Evolutionary conservation across 2,329 filamentous ascomycete species (phyloP).

Genomic region (Claviceps spartinae): DNA sequence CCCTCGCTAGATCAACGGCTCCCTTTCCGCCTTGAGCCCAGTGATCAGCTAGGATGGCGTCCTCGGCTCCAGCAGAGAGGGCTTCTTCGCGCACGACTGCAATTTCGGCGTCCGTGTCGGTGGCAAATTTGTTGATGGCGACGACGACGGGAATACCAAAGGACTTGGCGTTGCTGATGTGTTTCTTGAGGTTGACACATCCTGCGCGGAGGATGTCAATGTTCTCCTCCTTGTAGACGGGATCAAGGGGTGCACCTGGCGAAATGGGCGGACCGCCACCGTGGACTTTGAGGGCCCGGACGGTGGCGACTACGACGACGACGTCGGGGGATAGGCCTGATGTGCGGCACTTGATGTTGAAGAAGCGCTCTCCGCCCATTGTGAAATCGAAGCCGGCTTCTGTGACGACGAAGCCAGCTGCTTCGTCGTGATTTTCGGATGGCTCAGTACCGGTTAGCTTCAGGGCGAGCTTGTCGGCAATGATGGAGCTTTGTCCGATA

Average conservation of each 20-base stretch:
- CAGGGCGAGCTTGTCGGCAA: slow-evolving; percentile 88
- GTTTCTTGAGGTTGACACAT: slow-evolving; percentile 89
- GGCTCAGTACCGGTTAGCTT: slow-evolving; percentile 92
- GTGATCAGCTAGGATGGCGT: slow-evolving; percentile 88
- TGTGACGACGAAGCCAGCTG: slow-evolving; percentile 87
- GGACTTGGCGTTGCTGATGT: slow-evolving; percentile 76
- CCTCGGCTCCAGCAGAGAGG: slow-evolving; percentile 80
- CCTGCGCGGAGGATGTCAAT: slow-evolving; percentile 79
- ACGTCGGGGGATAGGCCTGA: slow-evolving; percentile 87
- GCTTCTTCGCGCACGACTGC: slow-evolving; percentile 81
- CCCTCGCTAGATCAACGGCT: slow-evolving; percentile 76
- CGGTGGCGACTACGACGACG: slow-evolving; percentile 88
- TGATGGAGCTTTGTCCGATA: slow-evolving; percentile 89
- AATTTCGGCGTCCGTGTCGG: slow-evolving; percentile 86
- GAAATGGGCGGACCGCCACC: slow-evolving; percentile 90
- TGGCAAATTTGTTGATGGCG: slow-evolving; percentile 92
- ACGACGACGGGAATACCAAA: slow-evolving; percentile 93
- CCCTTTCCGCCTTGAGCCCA: slow-evolving; percentile 92
- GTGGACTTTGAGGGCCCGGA: slow-evolving; percentile 92
- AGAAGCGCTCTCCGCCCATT: slow-evolving; percentile 98
- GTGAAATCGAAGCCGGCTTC: slow-evolving; percentile 99
- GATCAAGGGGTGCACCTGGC: slow-evolving; percentile 69
- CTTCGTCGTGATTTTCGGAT: slow-evolving; percentile 70
- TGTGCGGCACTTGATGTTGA: slow-evolving; percentile 98
- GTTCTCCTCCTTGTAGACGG: slow-evolving; percentile 88